Percentiles rank a stretch among this genome's conserved stretches.
Evolutionary conservation across 2,329 filamentous ascomycete species (phyloP).

Genomic region (Colletotrichum sp.): DNA sequence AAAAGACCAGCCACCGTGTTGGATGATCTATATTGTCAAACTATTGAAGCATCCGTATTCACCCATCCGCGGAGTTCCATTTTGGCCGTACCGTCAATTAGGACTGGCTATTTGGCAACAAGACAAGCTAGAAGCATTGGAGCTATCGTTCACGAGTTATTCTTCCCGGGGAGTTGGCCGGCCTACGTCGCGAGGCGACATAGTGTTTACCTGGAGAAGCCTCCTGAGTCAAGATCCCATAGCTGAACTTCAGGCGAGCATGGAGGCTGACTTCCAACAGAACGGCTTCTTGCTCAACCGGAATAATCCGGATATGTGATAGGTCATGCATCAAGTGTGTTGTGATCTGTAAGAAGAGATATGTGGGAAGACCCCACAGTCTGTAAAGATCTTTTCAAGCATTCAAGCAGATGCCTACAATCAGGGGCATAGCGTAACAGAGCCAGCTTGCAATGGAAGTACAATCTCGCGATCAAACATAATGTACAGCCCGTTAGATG

Average conservation of each 20-base stretch:
- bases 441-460: not conserved
- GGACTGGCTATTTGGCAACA: not conserved
- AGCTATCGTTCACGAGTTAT: not conserved
- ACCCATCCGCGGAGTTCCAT: not conserved
- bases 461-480: not conserved
- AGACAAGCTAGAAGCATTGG: not conserved
- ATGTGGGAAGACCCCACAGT: accelerated
- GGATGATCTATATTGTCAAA: not conserved
- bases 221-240: not conserved
- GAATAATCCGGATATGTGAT: not conserved
- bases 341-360: not conserved
- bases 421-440: not conserved
- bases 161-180: not conserved
- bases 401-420: not conserved
- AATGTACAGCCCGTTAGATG: not conserved
- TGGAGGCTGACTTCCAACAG: not conserved
- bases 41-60: not conserved
- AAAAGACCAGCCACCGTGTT: not conserved
- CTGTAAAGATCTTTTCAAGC: too few relatives aligned
- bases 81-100: not conserved
- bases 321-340: not conserved
- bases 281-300: too few relatives aligned
- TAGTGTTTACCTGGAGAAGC: constrained; percentile 1
- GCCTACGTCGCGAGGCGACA: not conserved
- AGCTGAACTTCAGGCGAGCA: not conserved